Evolutionary conservation across 202 grass and related monocot genomes (phyloP), one percentile per base, ranked within the genome.

Genomic region (Panicum virgatum): DNA sequence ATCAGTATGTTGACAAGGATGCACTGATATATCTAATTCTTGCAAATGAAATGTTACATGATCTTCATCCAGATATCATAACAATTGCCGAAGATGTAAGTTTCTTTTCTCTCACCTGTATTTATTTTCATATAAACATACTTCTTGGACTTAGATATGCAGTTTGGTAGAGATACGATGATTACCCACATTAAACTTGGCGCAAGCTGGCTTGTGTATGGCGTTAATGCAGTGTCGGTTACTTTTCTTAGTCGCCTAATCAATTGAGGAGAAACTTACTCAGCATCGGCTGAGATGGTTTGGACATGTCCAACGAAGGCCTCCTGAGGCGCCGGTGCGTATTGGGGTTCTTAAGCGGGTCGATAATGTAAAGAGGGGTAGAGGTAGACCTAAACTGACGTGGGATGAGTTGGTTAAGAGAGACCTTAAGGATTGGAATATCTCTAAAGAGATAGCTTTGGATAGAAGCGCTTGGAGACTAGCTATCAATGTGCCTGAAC

Each of bases 71-170:
- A 82, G 77, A 94, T 92, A 91, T 98, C 78, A 90, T 98, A 79
- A 98, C 95, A 66, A 93, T 98, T 86, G 95, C 90, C 48, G 95
- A 98, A 85, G 92, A 98, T 90, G 95, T 97, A 85, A 92, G 87
- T 86, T 56, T 12, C 66, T 19, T n/a, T n/a, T 59, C 56, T 75
- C 56, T 36, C 34, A 56, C 26, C 4, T 65, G 66, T 64, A 56
- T 54, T 76, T 70, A 12, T 77, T 11, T 78, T 65, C 37, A 65
- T 72, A 12, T 65, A 48, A 80, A 72, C 50, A 73, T 66, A 66
- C 26, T 47, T 78, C 29, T 59, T 63, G 40, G 36, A 56, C 56
- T 46, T 37, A 83, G 45, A 50, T 36, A 70, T 47, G 51, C 29
- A 66, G 19, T 70, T 76, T 75, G 12, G 5, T 86, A 64, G 54